These are phyloP conservation scores for Lentinula detonsa DNA, from an alignment of 768 basidiomycete species.

Conservation along the genomic window DNA sequence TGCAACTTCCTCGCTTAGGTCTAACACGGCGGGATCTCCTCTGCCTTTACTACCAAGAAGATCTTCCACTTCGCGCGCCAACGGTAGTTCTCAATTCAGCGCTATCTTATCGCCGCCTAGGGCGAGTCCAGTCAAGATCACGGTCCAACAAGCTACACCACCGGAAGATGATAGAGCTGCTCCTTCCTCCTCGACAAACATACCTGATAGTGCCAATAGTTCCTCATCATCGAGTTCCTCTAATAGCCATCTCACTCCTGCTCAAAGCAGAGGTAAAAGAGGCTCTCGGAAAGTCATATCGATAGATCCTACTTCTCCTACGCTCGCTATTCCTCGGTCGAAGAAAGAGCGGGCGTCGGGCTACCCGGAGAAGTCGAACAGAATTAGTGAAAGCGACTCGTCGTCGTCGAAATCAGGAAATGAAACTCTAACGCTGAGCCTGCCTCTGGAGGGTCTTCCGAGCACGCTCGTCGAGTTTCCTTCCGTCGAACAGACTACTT, in stretches of 20 bases:
- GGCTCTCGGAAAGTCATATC: constrained; percentile 21
- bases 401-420: neutral
- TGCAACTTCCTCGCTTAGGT: constrained; percentile 14
- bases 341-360: constrained; percentile 11
- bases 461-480: constrained; percentile 2
- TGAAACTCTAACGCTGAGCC: neutral
- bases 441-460: neutral
- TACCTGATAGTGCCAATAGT: constrained; percentile 26
- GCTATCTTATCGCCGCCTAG: constrained; percentile 7
- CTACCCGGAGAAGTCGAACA: neutral
- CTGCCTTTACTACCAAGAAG: constrained; percentile 64
- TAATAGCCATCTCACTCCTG: constrained; percentile 24
- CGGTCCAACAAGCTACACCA: constrained; percentile 22
- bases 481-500: constrained; percentile 18
- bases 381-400: neutral
- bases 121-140: constrained; percentile 19
- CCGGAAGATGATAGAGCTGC: constrained; percentile 11
- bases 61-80: constrained; percentile 22
- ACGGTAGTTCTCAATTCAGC: constrained; percentile 11
- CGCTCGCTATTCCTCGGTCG: constrained; percentile 25
- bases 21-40: constrained; percentile 53
- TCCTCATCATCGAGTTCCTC: constrained; percentile 25
- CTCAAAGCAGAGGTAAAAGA: constrained; percentile 30
- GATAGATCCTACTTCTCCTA: constrained; percentile 35
- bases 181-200: neutral